Conservation (phyloP, 2,329 filamentous ascomycete species). For the Botrytis tulipae region DNA sequence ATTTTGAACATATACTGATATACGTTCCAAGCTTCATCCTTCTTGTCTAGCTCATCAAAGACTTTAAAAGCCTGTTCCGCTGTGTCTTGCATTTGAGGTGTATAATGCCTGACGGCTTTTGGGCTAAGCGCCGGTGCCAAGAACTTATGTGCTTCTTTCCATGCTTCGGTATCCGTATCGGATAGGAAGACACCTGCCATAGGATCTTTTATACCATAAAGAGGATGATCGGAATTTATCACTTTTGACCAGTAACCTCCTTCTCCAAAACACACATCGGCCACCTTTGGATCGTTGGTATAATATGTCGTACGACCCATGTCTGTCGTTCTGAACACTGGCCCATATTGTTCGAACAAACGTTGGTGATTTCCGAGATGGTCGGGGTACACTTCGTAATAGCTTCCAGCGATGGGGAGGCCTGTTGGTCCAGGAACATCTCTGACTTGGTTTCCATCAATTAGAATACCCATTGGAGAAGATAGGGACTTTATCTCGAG, state of each 20-base stretch:
- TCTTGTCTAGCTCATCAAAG: slow-evolving; percentile 29
- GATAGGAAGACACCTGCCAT: slow-evolving; percentile 27
- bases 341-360: slow-evolving; percentile 42
- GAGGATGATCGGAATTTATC: slow-evolving; percentile 34
- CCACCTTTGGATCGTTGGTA: slow-evolving; percentile 41
- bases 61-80: slow-evolving; percentile 28
- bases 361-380: slow-evolving; percentile 44
- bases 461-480: slow-evolving; percentile 25
- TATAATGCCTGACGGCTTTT: slow-evolving; percentile 42
- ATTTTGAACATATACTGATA: slow-evolving; percentile 52
- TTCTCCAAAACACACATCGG: slow-evolving; percentile 39
- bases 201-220: slow-evolving; percentile 25
- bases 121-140: slow-evolving; percentile 29
- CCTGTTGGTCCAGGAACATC: slow-evolving; percentile 36
- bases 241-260: slow-evolving; percentile 41
- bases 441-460: slow-evolving; percentile 26
- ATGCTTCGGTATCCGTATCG: slow-evolving; percentile 27
- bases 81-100: slow-evolving; percentile 28
- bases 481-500: slow-evolving; percentile 21
- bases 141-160: slow-evolving; percentile 27
- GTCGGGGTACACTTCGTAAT: slow-evolving; percentile 43
- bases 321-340: slow-evolving; percentile 41
- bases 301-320: slow-evolving; percentile 40
- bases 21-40: slow-evolving; percentile 44
- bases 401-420: slow-evolving; percentile 41